Conservation (phyloP, 768 basidiomycete species). For the Tulasnella sp. region DNA sequence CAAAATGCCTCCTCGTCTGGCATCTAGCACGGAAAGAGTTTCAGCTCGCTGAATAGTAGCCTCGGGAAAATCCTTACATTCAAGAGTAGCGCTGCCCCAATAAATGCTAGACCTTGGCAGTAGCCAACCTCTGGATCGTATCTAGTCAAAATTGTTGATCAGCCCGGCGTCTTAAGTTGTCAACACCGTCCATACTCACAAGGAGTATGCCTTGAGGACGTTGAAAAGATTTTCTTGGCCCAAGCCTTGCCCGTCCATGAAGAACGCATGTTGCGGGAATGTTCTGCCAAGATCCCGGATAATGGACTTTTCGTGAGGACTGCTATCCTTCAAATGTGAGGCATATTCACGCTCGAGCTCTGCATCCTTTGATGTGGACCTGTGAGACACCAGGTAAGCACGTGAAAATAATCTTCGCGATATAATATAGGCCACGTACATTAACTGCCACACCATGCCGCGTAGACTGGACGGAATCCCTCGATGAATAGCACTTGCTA, state of each 20-base stretch:
- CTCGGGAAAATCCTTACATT: constrained; percentile 47
- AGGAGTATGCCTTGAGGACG: constrained; percentile 92
- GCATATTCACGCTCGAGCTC: constrained; percentile 79
- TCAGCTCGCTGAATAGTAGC: background rate
- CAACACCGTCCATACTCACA: constrained; percentile 40
- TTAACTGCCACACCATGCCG: constrained; percentile 96
- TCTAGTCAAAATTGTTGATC: too few relatives aligned
- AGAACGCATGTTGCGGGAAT: constrained; percentile 94
- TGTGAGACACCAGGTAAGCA: constrained; percentile 26
- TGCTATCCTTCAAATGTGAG: constrained; percentile 60
- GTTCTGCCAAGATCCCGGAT: constrained; percentile 89
- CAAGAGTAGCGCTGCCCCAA: constrained; percentile 84
- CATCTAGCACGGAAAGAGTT: constrained; percentile 52
- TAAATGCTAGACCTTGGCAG: constrained; percentile 93
- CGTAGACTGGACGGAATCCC: constrained; percentile 83
- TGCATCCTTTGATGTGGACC: constrained; percentile 88
- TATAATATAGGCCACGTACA: constrained; percentile 39
- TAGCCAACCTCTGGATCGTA: constrained; percentile 93
- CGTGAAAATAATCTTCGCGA: background rate
- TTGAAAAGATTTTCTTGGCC: constrained; percentile 98
- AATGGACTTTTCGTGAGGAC: constrained; percentile 90
- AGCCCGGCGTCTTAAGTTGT: constrained; percentile 24
- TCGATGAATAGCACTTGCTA: constrained; percentile 81
- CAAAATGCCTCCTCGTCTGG: constrained; percentile 99
- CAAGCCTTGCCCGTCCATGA: constrained; percentile 86